Base-by-base conservation (phyloP, 768 basidiomycete genomes). In the Cystobasidiopsis lactophilus region DNA sequence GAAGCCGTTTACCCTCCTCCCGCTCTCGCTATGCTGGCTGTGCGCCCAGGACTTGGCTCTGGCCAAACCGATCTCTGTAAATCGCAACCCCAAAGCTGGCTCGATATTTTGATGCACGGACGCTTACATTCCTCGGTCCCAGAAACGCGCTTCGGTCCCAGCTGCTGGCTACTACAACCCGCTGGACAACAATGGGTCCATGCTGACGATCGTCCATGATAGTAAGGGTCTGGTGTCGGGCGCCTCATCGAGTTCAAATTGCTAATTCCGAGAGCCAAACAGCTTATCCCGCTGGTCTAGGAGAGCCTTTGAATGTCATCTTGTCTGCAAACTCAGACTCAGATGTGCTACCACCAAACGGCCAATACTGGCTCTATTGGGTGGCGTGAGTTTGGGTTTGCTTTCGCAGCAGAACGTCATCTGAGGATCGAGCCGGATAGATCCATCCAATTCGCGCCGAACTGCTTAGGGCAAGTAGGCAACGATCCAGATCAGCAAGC, bases 311-410 rank as follows among this genome's bases (percentile, higher is more conserved):
- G 40, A 93, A 93, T 60, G 70, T 72, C 51, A 82, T 93, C 60
- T 68, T 93, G 21, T 78, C 81, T 23, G 80, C 73, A 9, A 71
- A 77, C 41, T 91, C 86, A 3, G 80, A 85, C 59, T 55, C 71
- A 3, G 70, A 66, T 3, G 80, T 89, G 1, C 72, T 67, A 31
- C 40, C 48, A 18, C 40, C 50, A 24, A 52, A 41, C 0, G 56
- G 56, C n/a, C n/a, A 43, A 19, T n/a, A n/a, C 24, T 43, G 7
- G 9, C 24, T 29, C 55, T 86, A 41, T 71, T 75, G 23, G 75
- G 79, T 58, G 68, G 69, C 16, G 64, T 75, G 58, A 60, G 62
- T 50, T 80, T 80, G 2, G 66, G 86, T 52, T 73, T 77, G 14
- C 80, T 81, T 64, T 72, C 76, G 23, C 69, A 74, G 16, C 82